phyloP scores from a whole-genome alignment of 345 rosid genomes.

The Eucalyptus regnans region DNA sequence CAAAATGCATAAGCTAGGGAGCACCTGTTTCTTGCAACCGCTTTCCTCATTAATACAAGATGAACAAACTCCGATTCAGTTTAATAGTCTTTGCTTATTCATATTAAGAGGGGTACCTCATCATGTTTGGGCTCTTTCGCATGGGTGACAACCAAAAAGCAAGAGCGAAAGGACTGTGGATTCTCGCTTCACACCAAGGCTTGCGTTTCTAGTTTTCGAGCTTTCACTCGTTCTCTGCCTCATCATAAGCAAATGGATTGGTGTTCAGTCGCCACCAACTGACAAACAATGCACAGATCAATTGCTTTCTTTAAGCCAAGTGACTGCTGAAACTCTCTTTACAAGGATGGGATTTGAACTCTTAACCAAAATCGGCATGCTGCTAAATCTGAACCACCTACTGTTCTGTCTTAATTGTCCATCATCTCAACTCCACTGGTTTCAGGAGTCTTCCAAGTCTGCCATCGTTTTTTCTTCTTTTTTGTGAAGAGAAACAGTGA shows the following conservation, averaged over 20 bases:
- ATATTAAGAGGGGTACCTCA: not conserved
- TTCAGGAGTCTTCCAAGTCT: not conserved
- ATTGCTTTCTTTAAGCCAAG: not conserved
- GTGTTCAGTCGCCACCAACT: not conserved
- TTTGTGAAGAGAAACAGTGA: not conserved
- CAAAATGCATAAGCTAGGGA: not conserved
- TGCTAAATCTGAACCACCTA: not conserved
- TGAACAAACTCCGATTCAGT: not conserved
- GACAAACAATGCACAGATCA: not conserved
- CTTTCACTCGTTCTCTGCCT: not conserved
- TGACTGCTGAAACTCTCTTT: not conserved
- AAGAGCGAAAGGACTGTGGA: fast-evolving
- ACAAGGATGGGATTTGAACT: not conserved
- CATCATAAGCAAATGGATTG: not conserved
- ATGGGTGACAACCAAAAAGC: not conserved
- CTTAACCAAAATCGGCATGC: not conserved
- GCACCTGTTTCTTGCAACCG: not conserved
- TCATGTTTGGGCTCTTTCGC: not conserved
- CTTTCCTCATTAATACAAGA: not conserved
- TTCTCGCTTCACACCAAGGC: not conserved
- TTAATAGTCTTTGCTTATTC: not conserved
- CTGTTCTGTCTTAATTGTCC: not conserved
- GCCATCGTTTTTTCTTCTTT: not conserved
- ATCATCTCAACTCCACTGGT: not conserved
- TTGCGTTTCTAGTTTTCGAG: not conserved